phyloP scores from a whole-genome alignment of 257 asterid species.

The Mentha longifolia region DNA sequence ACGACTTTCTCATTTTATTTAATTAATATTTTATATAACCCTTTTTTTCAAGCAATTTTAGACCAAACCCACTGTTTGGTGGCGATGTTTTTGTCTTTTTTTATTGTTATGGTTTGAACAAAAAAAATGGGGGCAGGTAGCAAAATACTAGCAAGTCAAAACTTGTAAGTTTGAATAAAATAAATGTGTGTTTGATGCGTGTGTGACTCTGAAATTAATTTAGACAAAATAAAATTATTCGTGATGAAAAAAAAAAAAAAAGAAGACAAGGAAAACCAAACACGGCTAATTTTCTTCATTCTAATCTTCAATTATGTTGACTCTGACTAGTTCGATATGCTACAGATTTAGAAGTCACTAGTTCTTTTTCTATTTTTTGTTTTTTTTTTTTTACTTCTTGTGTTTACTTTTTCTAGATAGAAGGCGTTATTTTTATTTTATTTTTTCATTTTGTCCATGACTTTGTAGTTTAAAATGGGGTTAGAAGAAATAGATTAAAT shows the following conservation, averaged over 20 bases:
- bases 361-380: neutral
- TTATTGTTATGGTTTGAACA: neutral
- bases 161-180: slow-evolving; percentile 35
- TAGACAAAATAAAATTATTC: neutral
- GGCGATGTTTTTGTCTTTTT: neutral
- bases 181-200: slow-evolving; percentile 31
- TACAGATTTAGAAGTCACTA: neutral
- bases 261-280: slow-evolving; percentile 9
- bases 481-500: neutral
- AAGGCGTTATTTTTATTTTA: too few relatives aligned
- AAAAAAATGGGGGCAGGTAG: slow-evolving; percentile 9
- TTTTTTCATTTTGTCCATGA: too few relatives aligned
- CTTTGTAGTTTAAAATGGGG: neutral
- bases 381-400: neutral
- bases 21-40: neutral
- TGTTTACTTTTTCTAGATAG: too few relatives aligned
- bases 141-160: slow-evolving; percentile 22
- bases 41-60: neutral
- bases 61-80: slow-evolving; percentile 18
- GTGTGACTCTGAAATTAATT: slow-evolving; percentile 28
- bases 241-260: neutral
- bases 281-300: slow-evolving; percentile 30
- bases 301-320: neutral
- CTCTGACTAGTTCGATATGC: neutral
- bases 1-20: neutral